Evolutionary conservation across 2,329 filamentous ascomycete genomes (phyloP).

Genomic region (Calonectria henricotiae): DNA sequence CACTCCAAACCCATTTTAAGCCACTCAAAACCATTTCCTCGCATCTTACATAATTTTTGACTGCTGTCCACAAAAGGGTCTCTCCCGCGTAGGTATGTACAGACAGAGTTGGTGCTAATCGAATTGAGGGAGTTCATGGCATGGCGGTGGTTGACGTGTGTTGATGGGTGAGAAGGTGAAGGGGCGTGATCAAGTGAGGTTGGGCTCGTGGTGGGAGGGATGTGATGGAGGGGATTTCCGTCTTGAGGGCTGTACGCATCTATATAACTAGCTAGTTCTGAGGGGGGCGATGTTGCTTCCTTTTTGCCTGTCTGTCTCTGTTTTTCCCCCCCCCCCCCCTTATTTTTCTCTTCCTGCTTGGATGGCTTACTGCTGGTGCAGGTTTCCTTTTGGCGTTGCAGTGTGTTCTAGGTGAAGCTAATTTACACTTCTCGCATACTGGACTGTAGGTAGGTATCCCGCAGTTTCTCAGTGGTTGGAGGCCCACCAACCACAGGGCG

Average conservation of each 20-base stretch:
- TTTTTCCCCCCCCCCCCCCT: not conserved
- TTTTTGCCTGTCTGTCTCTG: not conserved
- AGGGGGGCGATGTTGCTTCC: no score
- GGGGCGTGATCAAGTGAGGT: conserved; percentile 40
- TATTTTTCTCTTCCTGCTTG: no score
- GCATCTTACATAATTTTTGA: no score
- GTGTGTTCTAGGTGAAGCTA: conserved; percentile 6
- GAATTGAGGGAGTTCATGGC: not conserved
- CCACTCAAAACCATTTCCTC: no score
- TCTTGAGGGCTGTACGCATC: not conserved
- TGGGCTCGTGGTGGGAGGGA: conserved; percentile 36
- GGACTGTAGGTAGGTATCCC: not conserved
- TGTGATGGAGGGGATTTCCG: conserved; percentile 39
- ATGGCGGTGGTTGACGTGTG: conserved; percentile 45
- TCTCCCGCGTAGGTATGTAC: not conserved
- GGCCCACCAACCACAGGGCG: conserved; percentile 26
- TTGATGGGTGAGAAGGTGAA: conserved; percentile 26
- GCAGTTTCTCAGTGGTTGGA: conserved; percentile 4
- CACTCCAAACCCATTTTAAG: no score
- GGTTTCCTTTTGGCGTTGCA: conserved; percentile 8
- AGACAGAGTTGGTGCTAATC: conserved; percentile 27
- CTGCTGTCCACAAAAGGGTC: no score
- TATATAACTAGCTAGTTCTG: not conserved
- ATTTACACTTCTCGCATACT: conserved; percentile 1
- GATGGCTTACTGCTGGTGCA: not conserved